Evolutionary conservation across 2,329 filamentous ascomycete species (phyloP).

Genomic region (Lasiodiplodia sp.): DNA sequence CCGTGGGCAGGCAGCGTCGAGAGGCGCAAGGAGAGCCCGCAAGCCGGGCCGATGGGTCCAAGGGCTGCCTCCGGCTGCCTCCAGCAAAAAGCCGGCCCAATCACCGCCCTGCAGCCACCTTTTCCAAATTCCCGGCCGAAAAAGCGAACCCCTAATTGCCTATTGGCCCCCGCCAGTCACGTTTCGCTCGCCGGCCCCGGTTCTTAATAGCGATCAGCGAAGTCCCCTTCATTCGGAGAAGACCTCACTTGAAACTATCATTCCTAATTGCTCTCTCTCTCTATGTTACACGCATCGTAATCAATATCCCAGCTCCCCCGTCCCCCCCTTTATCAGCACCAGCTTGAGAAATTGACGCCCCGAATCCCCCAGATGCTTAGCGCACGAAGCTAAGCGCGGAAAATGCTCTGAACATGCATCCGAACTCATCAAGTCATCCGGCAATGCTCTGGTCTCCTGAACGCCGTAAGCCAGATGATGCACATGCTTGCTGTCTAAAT

Average conservation of each 20-base stretch:
- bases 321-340: conserved; percentile 7
- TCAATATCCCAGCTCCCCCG: conserved; percentile 2
- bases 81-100: not conserved
- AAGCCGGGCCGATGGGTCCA: conserved; percentile 7
- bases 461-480: conserved; percentile 26
- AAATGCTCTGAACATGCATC: conserved; percentile 19
- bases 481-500: conserved; percentile 25
- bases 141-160: not conserved
- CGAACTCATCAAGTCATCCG: conserved; percentile 25
- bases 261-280: conserved; percentile 11
- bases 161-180: not conserved
- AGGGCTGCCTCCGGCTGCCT: not conserved
- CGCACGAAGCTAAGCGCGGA: conserved; percentile 21
- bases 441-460: conserved; percentile 20
- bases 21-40: not conserved
- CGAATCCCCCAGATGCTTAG: conserved; percentile 1
- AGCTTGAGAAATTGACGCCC: conserved; percentile 23
- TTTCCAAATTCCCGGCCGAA: not conserved
- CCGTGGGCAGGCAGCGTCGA: not conserved
- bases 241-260: conserved; percentile 12
- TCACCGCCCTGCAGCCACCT: not conserved
- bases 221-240: conserved; percentile 22
- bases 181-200: not conserved
- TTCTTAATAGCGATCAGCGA: conserved; percentile 24
- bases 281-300: conserved; percentile 12